Percentiles rank a stretch among this genome's conserved stretches.
These are phyloP conservation scores for Capronia americana DNA, from an alignment of 2,329 filamentous ascomycete species.

Conservation along the genomic window DNA sequence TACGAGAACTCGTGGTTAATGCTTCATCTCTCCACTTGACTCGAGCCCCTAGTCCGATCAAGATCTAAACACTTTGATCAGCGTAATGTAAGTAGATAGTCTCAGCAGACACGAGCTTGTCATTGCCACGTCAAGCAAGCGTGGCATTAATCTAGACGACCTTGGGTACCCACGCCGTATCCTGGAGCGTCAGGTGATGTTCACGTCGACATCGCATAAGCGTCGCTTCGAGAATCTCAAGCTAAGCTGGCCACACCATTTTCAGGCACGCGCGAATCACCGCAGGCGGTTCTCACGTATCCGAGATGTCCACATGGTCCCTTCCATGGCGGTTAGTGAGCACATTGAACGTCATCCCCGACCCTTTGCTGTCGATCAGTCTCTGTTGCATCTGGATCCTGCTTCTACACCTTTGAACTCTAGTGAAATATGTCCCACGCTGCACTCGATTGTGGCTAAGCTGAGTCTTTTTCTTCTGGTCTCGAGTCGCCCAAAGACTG, in stretches of 20 bases:
- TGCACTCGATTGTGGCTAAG: not conserved
- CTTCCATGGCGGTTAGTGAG: not conserved
- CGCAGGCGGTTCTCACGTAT: not conserved
- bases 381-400: not conserved
- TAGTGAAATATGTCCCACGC: not conserved
- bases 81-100: not conserved
- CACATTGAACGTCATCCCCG: not conserved
- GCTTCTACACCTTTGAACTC: not conserved
- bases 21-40: not conserved
- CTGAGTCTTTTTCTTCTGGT: not conserved
- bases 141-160: constrained; percentile 3
- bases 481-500: not conserved
- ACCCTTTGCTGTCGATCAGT: not conserved
- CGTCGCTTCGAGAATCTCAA: constrained; percentile 4
- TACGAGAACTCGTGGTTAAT: too few relatives aligned
- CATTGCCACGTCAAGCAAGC: not conserved
- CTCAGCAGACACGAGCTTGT: constrained; percentile 9
- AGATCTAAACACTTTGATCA: not conserved
- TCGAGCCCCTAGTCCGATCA: not conserved
- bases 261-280: constrained; percentile 6
- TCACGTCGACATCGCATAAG: constrained; percentile 3
- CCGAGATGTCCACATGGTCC: not conserved
- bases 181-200: constrained; percentile 6
- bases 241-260: not conserved
- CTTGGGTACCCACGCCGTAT: not conserved